phyloP scores from a whole-genome alignment of 2,329 filamentous ascomycete species.

The Macrophomina tecta region DNA sequence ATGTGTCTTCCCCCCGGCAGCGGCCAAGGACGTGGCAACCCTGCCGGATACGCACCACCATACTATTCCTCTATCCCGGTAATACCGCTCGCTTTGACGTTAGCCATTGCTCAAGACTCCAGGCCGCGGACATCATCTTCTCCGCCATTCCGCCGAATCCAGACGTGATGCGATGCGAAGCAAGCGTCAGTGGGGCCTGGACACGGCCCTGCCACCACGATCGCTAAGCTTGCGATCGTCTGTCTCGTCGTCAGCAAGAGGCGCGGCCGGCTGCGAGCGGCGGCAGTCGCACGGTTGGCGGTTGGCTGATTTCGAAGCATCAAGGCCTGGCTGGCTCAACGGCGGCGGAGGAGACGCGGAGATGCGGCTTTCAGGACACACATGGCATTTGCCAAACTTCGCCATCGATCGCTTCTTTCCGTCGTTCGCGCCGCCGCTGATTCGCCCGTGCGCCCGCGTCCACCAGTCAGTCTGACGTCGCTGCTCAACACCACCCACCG shows the following conservation, averaged over 20 bases:
- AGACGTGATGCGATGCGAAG: no score
- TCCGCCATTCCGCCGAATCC: no score
- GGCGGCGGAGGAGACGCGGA: neutral
- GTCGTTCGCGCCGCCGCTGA: neutral
- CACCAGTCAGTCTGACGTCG: constrained; percentile 16
- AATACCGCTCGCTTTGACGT: neutral
- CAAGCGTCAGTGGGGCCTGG: no score
- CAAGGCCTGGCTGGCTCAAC: neutral
- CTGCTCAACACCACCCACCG: constrained; percentile 2
- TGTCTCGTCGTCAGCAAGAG: neutral
- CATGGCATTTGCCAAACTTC: constrained; percentile 8
- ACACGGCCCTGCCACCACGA: neutral
- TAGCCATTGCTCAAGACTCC: neutral
- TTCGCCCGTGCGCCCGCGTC: neutral
- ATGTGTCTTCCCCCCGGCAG: neutral
- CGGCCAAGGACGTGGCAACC: neutral
- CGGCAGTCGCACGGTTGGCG: neutral
- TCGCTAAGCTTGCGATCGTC: neutral
- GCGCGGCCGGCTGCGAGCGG: neutral
- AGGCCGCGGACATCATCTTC: no score
- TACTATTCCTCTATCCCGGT: no score
- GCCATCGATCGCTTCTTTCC: neutral
- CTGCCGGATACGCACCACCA: no score
- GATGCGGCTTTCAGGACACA: neutral
- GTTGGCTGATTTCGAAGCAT: constrained; percentile 5